phyloP scores from a whole-genome alignment of 2,329 filamentous ascomycete genomes.

The Ilyonectria mors-panacis region DNA sequence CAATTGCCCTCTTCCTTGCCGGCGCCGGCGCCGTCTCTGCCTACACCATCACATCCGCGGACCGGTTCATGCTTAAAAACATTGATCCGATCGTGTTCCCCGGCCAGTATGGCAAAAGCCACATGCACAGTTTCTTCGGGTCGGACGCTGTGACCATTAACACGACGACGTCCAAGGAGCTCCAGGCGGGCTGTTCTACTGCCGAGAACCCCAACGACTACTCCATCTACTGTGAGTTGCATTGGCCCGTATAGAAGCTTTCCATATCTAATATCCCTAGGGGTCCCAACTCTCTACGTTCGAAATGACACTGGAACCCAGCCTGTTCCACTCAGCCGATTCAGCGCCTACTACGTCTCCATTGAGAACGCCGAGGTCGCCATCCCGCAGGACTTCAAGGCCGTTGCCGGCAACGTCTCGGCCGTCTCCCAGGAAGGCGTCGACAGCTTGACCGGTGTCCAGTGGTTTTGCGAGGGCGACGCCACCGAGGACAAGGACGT shows the following conservation, averaged over 20 bases:
- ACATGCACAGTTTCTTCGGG: conserved; percentile 55
- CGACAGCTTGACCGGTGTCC: conserved; percentile 46
- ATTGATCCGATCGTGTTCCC: conserved; percentile 53
- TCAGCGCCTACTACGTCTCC: conserved; percentile 62
- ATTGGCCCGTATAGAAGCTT: rapidly evolving
- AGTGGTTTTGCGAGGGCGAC: conserved; percentile 53
- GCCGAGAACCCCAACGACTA: conserved; percentile 64
- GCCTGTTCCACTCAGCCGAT: conserved; percentile 53
- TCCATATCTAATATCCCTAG: neutral
- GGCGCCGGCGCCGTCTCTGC: conserved; percentile 35
- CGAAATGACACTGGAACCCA: conserved; percentile 46
- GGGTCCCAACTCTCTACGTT: conserved; percentile 58
- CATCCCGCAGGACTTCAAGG: conserved; percentile 60
- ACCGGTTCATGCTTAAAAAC: conserved; percentile 53
- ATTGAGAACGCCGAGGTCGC: conserved; percentile 58
- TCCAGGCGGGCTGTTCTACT: conserved; percentile 61
- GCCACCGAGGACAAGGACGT: conserved; percentile 34
- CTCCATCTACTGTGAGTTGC: conserved; percentile 56
- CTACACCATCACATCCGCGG: conserved; percentile 36
- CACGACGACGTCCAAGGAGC: conserved; percentile 48
- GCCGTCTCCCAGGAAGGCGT: conserved; percentile 26
- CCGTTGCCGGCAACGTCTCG: conserved; percentile 57
- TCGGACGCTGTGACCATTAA: conserved; percentile 50
- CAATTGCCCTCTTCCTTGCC: neutral
- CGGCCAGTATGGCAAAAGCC: conserved; percentile 49